phyloP scores from a whole-genome alignment of 2,329 filamentous ascomycete genomes.

The Karstenula rhodostoma region DNA sequence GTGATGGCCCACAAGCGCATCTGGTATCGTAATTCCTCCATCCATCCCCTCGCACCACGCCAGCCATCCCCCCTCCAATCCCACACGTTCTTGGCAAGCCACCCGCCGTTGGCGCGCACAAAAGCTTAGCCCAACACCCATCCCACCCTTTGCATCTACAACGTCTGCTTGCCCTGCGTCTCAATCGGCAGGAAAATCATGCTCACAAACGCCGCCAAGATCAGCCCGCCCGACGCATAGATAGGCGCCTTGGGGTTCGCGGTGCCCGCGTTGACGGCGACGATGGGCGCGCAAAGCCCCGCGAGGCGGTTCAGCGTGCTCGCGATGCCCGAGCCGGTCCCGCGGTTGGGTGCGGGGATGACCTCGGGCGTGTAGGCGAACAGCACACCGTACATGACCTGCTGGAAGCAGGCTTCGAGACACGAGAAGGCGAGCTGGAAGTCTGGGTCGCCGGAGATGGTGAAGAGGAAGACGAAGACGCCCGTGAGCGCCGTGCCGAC shows the following conservation, averaged over 20 bases:
- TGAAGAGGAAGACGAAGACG: constrained; percentile 73
- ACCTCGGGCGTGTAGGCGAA: constrained; percentile 82
- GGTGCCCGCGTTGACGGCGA: constrained; percentile 60
- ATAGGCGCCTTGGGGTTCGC: constrained; percentile 53
- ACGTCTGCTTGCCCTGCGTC: constrained; percentile 52
- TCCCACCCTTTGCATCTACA: constrained; percentile 33
- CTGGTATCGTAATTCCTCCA: neutral
- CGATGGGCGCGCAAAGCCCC: constrained; percentile 72
- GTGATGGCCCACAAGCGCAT: neutral
- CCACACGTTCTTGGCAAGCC: neutral
- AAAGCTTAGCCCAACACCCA: constrained; percentile 1
- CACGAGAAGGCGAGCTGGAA: constrained; percentile 72
- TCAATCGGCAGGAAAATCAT: constrained; percentile 55
- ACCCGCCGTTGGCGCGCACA: neutral
- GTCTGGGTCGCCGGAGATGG: constrained; percentile 63
- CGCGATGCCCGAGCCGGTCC: constrained; percentile 75
- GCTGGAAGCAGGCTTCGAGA: constrained; percentile 73
- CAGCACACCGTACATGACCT: constrained; percentile 69
- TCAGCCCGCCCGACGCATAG: constrained; percentile 53
- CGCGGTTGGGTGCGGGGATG: constrained; percentile 75
- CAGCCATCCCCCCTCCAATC: neutral
- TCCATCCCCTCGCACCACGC: neutral
- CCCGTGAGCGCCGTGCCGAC: constrained; percentile 72
- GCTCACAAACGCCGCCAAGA: constrained; percentile 53
- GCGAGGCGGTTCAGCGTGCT: constrained; percentile 74